A percentile compares a stretch with the other conserved stretches of the same genome.
phyloP scores from a whole-genome alignment of 371 early-diverging fungal species.

The Funneliformis caledonium region DNA sequence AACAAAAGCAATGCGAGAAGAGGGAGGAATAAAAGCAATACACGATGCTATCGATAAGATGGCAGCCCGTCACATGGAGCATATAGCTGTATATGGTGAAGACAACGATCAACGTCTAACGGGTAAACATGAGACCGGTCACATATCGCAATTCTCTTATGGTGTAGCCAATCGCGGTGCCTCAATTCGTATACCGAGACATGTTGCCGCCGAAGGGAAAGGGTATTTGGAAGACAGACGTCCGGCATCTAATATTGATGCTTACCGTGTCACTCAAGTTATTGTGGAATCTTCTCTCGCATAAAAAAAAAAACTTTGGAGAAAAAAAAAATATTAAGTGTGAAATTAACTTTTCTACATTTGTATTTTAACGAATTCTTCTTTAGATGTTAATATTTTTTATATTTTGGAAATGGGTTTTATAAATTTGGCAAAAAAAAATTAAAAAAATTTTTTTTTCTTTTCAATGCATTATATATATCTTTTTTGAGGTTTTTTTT shows the following conservation, averaged over 20 bases:
- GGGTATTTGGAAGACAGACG: constrained; percentile 68
- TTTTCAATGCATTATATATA: neutral
- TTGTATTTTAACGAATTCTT: neutral
- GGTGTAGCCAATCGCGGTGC: constrained; percentile 71
- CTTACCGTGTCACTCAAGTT: constrained; percentile 64
- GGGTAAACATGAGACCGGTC: constrained; percentile 65
- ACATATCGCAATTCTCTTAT: constrained; percentile 60
- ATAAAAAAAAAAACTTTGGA: constrained; percentile 5
- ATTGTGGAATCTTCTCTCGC: constrained; percentile 58
- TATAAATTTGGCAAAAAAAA: constrained; percentile 8
- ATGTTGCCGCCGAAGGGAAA: constrained; percentile 62
- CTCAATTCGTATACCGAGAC: constrained; percentile 70
- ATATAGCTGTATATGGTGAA: constrained; percentile 69
- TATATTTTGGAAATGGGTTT: constrained; percentile 12
- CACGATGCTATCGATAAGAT: constrained; percentile 63
- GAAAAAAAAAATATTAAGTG: neutral
- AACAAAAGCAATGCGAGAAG: constrained; percentile 62
- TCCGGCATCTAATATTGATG: constrained; percentile 70
- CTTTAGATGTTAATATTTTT: neutral
- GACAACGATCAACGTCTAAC: constrained; percentile 68
- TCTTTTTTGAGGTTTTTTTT: too few relatives aligned
- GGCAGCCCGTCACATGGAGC: constrained; percentile 55
- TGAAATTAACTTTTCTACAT: constrained; percentile 18
- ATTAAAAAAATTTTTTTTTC: neutral
- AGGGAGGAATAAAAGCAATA: constrained; percentile 61